Conservation (phyloP, 2,329 filamentous ascomycete species). For the Cladosporium colombiae region DNA sequence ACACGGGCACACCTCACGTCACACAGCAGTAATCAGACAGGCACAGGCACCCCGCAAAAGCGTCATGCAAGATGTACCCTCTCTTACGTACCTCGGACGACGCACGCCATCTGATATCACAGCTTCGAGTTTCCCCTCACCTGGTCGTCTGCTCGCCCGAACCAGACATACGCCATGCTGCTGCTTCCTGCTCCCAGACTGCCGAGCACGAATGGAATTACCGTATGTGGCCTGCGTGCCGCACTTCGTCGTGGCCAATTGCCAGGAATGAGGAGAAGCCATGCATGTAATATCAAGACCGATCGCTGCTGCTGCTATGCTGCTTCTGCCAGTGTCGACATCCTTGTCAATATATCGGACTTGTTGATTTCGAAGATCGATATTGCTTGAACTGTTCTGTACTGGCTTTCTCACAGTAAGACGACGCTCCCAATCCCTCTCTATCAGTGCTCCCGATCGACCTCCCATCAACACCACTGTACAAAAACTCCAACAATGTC, state of each 20-base stretch:
- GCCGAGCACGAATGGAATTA: slow-evolving; percentile 20
- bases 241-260: neutral
- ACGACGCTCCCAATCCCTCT: neutral
- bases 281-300: slow-evolving; percentile 1
- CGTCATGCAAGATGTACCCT: neutral
- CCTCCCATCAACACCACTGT: neutral
- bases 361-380: too few species aligned
- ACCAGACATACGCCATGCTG: slow-evolving; percentile 4
- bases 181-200: slow-evolving; percentile 1
- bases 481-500: slow-evolving; percentile 16
- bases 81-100: slow-evolving; percentile 15
- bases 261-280: slow-evolving; percentile 13
- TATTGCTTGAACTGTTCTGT: neutral
- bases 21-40: neutral
- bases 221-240: slow-evolving; percentile 13
- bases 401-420: neutral
- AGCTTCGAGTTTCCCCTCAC: slow-evolving; percentile 18
- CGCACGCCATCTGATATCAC: neutral
- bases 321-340: neutral
- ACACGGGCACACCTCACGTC: neutral
- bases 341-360: neutral
- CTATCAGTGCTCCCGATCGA: neutral
- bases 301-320: slow-evolving; percentile 1
- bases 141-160: neutral
- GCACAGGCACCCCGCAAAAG: slow-evolving; percentile 8